phyloP scores from a whole-genome alignment of 176 grass and related monocot genomes.

The Thalia dealbata region DNA sequence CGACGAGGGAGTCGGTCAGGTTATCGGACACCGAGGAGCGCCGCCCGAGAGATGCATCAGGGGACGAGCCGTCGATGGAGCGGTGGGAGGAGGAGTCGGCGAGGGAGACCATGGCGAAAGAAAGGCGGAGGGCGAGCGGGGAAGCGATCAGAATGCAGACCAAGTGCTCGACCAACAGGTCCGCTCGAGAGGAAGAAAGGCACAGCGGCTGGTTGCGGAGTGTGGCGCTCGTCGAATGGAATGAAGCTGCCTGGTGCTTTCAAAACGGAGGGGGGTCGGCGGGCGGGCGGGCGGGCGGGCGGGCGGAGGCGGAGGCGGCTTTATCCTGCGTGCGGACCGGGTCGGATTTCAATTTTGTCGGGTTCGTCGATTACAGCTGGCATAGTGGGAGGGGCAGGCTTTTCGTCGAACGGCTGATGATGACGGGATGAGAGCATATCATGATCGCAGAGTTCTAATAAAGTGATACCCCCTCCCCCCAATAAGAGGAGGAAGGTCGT shows the following conservation, averaged over 20 bases:
- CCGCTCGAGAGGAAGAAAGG: neutral
- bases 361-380: too few species aligned
- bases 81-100: slow-evolving; percentile 33
- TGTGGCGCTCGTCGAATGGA: neutral
- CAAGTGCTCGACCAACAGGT: neutral
- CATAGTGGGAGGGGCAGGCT: too few species aligned
- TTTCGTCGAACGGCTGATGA: too few species aligned
- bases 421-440: too few species aligned
- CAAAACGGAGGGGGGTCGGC: neutral
- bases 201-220: too few species aligned
- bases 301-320: neutral
- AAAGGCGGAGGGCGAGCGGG: neutral
- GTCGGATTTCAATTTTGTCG: too few species aligned
- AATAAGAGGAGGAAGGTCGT: too few species aligned
- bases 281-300: neutral
- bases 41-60: neutral
- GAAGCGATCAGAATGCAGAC: neutral
- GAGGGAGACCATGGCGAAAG: slow-evolving; percentile 61
- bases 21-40: slow-evolving; percentile 35
- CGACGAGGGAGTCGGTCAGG: slow-evolving; percentile 82
- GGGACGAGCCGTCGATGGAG: slow-evolving; percentile 34
- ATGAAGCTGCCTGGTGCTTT: neutral
- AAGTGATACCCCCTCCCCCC: too few species aligned
- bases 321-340: too few species aligned
- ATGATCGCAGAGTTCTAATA: too few species aligned